Evolutionary conservation across 352 stramenopile species (phyloP).

Genomic region (Aphanomyces invadans): DNA sequence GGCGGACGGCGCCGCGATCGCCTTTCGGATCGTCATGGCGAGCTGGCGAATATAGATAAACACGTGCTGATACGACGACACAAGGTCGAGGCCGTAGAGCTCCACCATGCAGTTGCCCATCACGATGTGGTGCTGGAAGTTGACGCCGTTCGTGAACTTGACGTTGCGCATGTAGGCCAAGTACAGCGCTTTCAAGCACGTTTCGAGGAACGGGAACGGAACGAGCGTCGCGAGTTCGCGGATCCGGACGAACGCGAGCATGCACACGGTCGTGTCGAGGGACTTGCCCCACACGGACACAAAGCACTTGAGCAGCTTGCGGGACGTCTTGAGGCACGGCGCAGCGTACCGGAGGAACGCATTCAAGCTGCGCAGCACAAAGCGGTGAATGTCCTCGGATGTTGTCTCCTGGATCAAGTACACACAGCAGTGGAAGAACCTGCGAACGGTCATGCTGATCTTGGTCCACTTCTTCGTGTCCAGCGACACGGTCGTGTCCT

Average conservation of each 20-base stretch:
- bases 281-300: slow-evolving; percentile 82
- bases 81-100: slow-evolving; percentile 94
- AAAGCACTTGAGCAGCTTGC: slow-evolving; percentile 71
- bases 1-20: slow-evolving; percentile 89
- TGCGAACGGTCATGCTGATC: slow-evolving; percentile 73
- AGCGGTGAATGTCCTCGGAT: slow-evolving; percentile 65
- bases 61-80: slow-evolving; percentile 96
- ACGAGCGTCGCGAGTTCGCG: slow-evolving; percentile 91
- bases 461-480: slow-evolving; percentile 29
- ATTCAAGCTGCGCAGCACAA: slow-evolving; percentile 71
- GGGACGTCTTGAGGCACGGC: slow-evolving; percentile 55
- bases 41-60: slow-evolving; percentile 99
- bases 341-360: slow-evolving; percentile 69
- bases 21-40: slow-evolving; percentile 95
- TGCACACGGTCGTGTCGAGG: slow-evolving; percentile 67
- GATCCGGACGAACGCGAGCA: slow-evolving; percentile 94
- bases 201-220: slow-evolving; percentile 95
- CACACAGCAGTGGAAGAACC: slow-evolving; percentile 88
- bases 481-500: not conserved
- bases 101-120: slow-evolving; percentile 98
- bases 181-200: slow-evolving; percentile 94
- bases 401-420: slow-evolving; percentile 89
- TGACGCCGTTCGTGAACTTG: slow-evolving; percentile 90
- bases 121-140: slow-evolving; percentile 75
- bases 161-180: slow-evolving; percentile 94